phyloP scores from a whole-genome alignment of 441 rosid genomes.

The Codiaeum variegatum region DNA sequence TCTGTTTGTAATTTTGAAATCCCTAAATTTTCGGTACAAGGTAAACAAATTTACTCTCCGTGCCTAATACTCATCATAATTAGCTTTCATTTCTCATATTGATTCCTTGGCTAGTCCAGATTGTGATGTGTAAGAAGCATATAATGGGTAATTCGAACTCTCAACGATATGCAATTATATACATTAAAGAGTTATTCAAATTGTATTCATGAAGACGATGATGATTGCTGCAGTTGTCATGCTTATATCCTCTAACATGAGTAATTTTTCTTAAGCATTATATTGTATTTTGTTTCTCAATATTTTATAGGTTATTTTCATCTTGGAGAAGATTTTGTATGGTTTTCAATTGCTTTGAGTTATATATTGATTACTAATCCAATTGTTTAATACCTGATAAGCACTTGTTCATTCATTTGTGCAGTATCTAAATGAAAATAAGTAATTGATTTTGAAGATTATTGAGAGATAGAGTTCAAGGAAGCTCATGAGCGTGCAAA shows the following conservation, averaged over 20 bases:
- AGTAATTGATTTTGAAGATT: conserved; percentile 95
- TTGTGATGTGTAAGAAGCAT: no score
- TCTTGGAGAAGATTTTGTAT: neutral
- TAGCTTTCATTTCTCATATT: no score
- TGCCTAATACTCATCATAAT: conserved; percentile 80
- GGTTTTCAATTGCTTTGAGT: neutral
- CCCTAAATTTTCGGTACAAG: conserved; percentile 62
- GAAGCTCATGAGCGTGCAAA: conserved; percentile 89
- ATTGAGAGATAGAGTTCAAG: conserved; percentile 97
- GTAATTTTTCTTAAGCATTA: neutral
- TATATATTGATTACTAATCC: neutral
- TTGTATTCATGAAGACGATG: no score
- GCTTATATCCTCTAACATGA: no score
- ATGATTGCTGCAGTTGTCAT: no score
- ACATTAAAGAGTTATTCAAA: no score
- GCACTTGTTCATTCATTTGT: conserved; percentile 16
- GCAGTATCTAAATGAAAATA: conserved; percentile 98
- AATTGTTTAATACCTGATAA: neutral
- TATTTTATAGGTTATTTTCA: neutral
- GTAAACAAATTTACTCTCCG: conserved; percentile 69
- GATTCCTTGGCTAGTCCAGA: no score
- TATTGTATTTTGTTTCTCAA: neutral
- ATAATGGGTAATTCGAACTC: no score
- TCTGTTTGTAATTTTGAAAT: conserved; percentile 46
- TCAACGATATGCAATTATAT: no score